Conservation (phyloP, 495 filamentous ascomycete genomes). For the Penicillium crystallinum region DNA sequence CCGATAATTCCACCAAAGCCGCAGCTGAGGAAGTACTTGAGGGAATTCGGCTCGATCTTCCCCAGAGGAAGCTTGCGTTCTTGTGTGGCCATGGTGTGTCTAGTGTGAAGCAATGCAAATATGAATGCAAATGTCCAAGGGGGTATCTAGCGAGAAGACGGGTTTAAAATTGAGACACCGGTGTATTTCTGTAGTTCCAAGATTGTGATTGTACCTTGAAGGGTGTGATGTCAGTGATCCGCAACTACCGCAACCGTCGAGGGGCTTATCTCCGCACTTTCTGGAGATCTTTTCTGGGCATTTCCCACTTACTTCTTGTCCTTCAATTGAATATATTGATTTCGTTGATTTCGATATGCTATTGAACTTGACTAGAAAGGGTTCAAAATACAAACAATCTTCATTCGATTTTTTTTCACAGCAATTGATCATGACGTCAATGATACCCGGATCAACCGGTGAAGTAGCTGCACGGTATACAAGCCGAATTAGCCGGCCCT, state of each 20-base stretch:
- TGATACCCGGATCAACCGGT: background rate
- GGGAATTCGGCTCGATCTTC: slow-evolving; percentile 62
- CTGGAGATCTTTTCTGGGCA: no score
- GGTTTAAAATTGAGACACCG: background rate
- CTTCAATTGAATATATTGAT: no score
- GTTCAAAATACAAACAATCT: no score
- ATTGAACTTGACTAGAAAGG: no score
- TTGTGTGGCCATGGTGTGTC: slow-evolving; percentile 28
- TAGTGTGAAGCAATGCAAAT: background rate
- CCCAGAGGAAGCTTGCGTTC: slow-evolving; percentile 43
- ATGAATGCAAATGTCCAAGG: background rate
- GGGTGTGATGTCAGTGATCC: background rate
- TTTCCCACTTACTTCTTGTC: no score
- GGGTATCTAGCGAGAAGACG: background rate
- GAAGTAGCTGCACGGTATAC: background rate
- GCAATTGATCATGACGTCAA: background rate
- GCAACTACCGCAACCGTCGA: background rate
- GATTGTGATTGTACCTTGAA: background rate
- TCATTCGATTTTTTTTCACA: background rate
- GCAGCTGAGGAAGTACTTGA: slow-evolving; percentile 63
- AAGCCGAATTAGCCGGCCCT: background rate
- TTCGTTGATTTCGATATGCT: no score
- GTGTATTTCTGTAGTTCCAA: background rate
- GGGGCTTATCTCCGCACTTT: background rate
- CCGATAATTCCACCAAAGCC: slow-evolving; percentile 60